Evolutionary conservation across 73 alveolate species (phyloP), one percentile per base, ranked within the genome.

Genomic region (Paramecium pentaurelia): DNA sequence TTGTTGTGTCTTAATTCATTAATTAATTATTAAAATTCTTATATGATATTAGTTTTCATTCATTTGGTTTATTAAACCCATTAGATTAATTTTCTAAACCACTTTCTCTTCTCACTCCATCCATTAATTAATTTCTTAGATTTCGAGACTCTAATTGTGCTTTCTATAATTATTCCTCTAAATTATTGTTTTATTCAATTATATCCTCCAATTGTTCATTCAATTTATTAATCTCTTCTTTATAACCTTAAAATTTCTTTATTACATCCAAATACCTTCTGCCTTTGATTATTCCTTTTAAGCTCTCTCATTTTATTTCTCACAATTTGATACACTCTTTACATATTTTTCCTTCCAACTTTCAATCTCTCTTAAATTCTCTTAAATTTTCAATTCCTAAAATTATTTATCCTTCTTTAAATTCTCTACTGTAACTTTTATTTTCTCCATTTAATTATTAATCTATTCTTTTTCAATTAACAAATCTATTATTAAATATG

Each of bases 241-340:
- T 32, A 0, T 37, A 38, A 37, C 60, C 87, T 73, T 11, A 73
- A 73, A 73, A 36, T 8, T 32, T 73, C 47, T 11, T 73, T 37
- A 30, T 36, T 73, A 73, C 70, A 54, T 54, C 36, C 70, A 54
- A 54, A 36, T 73, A 73, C 87, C 87, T 73, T 73, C 87, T 30
- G 87, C 54, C 47, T 12, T 37, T 12, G 7, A 4, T 12, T 36
- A 30, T 73, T 73, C 60, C 3, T 44, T 36, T 37, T 73, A 20
- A 6, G 36, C 30, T 73, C 40, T 73, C 20, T 73, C 87, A 30
- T 64, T 64, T 32, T 14, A 28, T 36, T 22, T 73, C 47, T 73
- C 34, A 0, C 18, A 32, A 12, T 73, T 38, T 37, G 4, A 73
- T 1, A 73, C 60, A 14, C 59, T 37, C 37, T 73, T 34, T 18